Conservation (phyloP, 2,329 filamentous ascomycete species). For the Ophiosphaerella narmari region DNA sequence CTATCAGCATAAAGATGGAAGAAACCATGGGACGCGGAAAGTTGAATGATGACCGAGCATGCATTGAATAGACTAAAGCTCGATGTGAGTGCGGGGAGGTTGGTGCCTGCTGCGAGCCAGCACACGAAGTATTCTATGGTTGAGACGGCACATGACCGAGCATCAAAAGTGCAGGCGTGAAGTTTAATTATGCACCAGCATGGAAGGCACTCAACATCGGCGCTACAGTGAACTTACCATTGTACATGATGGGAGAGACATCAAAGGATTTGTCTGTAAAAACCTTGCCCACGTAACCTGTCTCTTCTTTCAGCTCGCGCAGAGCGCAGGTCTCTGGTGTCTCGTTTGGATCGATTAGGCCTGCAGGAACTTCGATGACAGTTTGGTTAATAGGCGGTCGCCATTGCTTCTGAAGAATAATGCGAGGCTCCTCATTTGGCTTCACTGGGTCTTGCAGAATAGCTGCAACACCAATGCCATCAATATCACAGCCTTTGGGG, state of each 20-base stretch:
- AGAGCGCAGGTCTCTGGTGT: constrained; percentile 62
- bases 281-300: constrained; percentile 62
- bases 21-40: background rate
- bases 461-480: constrained; percentile 75
- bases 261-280: constrained; percentile 39
- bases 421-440: constrained; percentile 36
- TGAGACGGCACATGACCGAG: too few species aligned
- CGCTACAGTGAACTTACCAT: constrained; percentile 37
- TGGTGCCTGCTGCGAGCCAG: too few species aligned
- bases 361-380: constrained; percentile 67
- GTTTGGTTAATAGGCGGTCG: constrained; percentile 64
- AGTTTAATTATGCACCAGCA: too few species aligned
- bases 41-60: background rate
- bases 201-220: too few species aligned
- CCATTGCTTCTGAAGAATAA: constrained; percentile 57
- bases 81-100: too few species aligned
- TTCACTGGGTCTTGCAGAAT: constrained; percentile 56
- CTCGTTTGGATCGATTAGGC: constrained; percentile 65
- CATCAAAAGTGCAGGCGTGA: background rate
- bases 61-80: too few species aligned
- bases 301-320: constrained; percentile 67
- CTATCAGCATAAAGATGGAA: background rate
- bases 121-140: too few species aligned
- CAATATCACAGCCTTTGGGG: constrained; percentile 64
- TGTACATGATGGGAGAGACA: constrained; percentile 50